phyloP scores from a whole-genome alignment of 2,329 filamentous ascomycete genomes.

The Blastomyces parvus region DNA sequence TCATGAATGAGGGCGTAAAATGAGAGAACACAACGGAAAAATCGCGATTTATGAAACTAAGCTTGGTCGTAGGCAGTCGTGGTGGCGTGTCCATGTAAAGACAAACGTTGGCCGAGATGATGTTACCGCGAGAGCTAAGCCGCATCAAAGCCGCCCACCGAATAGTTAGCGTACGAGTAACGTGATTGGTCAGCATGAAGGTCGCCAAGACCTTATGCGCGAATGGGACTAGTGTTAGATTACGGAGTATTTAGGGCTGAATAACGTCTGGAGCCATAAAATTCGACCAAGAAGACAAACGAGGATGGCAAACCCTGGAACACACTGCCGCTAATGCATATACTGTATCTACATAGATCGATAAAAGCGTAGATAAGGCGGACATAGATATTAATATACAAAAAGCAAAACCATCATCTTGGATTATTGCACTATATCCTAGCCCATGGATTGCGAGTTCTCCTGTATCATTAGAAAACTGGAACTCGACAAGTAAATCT shows the following conservation, averaged over 20 bases:
- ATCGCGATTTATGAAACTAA: background rate
- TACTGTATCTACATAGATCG: too few species aligned
- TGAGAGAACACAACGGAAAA: background rate
- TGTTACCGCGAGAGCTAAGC: background rate
- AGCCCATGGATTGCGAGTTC: background rate
- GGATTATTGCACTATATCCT: background rate
- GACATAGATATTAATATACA: too few species aligned
- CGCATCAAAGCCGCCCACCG: too few species aligned
- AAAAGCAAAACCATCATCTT: too few species aligned
- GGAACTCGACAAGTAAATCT: background rate
- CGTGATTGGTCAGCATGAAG: background rate
- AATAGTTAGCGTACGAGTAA: too few species aligned
- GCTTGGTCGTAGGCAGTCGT: background rate
- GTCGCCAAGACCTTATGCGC: background rate
- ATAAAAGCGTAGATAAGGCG: too few species aligned
- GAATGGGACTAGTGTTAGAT: background rate
- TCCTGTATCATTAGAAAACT: background rate
- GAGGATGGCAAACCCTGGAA: too few species aligned
- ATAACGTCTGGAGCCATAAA: too few species aligned
- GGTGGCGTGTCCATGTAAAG: constrained; percentile 3
- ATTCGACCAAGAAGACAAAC: too few species aligned
- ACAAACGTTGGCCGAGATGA: background rate
- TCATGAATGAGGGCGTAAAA: background rate
- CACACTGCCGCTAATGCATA: too few species aligned
- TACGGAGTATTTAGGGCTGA: too few species aligned